Percentiles rank a stretch among this genome's conserved stretches.
Conservation (phyloP, 2,329 filamentous ascomycete species). For the Mycocentrospora acerina region DNA sequence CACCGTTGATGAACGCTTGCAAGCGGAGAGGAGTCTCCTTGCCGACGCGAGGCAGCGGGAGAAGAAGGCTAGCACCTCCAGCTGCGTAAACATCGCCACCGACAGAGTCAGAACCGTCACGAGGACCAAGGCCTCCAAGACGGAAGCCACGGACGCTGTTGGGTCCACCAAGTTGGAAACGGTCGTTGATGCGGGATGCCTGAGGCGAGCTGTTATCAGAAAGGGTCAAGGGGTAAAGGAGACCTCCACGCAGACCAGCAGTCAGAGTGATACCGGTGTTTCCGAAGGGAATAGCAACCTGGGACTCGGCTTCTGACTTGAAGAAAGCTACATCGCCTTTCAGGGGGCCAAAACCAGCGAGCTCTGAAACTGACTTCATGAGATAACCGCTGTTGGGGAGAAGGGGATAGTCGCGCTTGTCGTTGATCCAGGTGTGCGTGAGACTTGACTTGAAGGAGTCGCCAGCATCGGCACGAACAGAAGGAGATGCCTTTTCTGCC, state of each 20-base stretch:
- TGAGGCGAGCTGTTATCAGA: slow-evolving; percentile 57
- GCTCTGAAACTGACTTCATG: slow-evolving; percentile 72
- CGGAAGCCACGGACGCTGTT: slow-evolving; percentile 95
- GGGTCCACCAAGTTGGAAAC: slow-evolving; percentile 91
- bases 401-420: slow-evolving; percentile 80
- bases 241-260: slow-evolving; percentile 75
- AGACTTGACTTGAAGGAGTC: slow-evolving; percentile 89
- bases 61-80: slow-evolving; percentile 78
- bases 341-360: slow-evolving; percentile 84
- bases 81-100: slow-evolving; percentile 93
- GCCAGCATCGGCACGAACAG: slow-evolving; percentile 80
- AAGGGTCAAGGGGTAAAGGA: slow-evolving; percentile 78
- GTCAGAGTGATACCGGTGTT: slow-evolving; percentile 80
- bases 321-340: slow-evolving; percentile 90
- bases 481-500: slow-evolving; percentile 72
- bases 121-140: slow-evolving; percentile 82
- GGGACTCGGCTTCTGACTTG: slow-evolving; percentile 84
- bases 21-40: slow-evolving; percentile 81
- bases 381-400: slow-evolving; percentile 82
- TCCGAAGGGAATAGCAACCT: slow-evolving; percentile 72
- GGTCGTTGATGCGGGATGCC: slow-evolving; percentile 84
- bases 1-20: slow-evolving; percentile 89
- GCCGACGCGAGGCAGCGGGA: slow-evolving; percentile 81
- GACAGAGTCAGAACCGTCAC: slow-evolving; percentile 80
- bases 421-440: slow-evolving; percentile 76